Evolutionary conservation across 768 basidiomycete genomes (phyloP), one percentile per base, ranked within the genome.

Genomic region (Tricholoma furcatifolium): DNA sequence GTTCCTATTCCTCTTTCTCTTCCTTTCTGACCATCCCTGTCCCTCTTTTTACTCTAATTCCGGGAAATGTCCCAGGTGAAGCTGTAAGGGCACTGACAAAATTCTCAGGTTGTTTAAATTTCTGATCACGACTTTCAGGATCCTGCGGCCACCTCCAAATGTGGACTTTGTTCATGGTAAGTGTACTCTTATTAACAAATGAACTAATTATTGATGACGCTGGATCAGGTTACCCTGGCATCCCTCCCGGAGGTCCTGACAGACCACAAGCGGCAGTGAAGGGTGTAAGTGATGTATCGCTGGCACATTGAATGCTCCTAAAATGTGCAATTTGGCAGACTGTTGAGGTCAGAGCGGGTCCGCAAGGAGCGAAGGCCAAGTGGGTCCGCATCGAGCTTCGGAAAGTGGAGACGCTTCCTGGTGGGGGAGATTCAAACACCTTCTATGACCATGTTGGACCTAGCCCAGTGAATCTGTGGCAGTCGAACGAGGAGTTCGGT

Each of bases 301-400:
- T 60, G 36, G 47, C 54, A n/a, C 32, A 14, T 7, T 10, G 35
- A 17, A 46, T 31, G 30, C 59, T 36, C 12, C 48, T 55, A 17
- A 64, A 58, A n/a, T 54, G 43, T 20, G 24, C n/a, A 11, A n/a
- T 40, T 54, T 57, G 43, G 21, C 58, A 93, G 91, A 86, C 91
- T 17, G 81, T 98, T 47, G 94, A 98, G 68, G 80, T 98, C 11
- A 85, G 94, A 15, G 77, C 85, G 5, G 86, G 84, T 24, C 73
- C 76, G 2, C 79, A 83, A 56, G 87, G 89, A 14, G 81, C 91
- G 65, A 94, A 93, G 73, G 91, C 91, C 23, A 91, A 93, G 70
- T 96, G 91, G 87, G 87, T 98, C 21, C 83, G 87, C 58, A 84
- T 97, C 55, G 93, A 96, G 70, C 77, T 97, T 66, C 83, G 91